Evolutionary conservation across 148 eudicot genomes (phyloP).

Genomic region (Chenopodium suecicum): DNA sequence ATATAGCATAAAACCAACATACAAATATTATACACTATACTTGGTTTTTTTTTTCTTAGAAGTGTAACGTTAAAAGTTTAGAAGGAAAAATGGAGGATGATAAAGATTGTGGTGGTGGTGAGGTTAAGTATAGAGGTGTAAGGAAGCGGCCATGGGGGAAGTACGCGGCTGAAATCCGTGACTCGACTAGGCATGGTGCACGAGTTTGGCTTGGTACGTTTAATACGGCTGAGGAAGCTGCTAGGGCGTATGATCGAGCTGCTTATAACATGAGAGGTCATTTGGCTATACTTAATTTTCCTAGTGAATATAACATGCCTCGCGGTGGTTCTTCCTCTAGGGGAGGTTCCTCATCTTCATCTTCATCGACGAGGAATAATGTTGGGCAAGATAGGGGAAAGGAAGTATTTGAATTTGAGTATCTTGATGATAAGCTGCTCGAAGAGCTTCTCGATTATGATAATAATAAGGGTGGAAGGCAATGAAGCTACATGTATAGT

Average conservation of each 20-base stretch:
- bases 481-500: slow-evolving; percentile 6
- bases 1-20: background rate
- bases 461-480: slow-evolving; percentile 23
- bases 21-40: too few species aligned
- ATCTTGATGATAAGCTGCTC: slow-evolving; percentile 61
- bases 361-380: slow-evolving; percentile 18
- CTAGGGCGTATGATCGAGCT: slow-evolving; percentile 79
- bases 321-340: slow-evolving; percentile 28
- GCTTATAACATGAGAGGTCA: slow-evolving; percentile 80
- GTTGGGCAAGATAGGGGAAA: background rate
- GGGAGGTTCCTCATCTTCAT: slow-evolving; percentile 18
- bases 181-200: slow-evolving; percentile 64
- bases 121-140: slow-evolving; percentile 69
- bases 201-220: slow-evolving; percentile 85
- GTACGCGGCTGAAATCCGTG: slow-evolving; percentile 79
- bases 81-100: slow-evolving; percentile 29
- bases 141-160: slow-evolving; percentile 88
- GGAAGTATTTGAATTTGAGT: slow-evolving; percentile 71
- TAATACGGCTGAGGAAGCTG: slow-evolving; percentile 75
- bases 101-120: slow-evolving; percentile 31
- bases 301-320: slow-evolving; percentile 58
- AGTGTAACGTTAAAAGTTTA: background rate
- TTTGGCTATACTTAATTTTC: slow-evolving; percentile 72
- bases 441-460: slow-evolving; percentile 68
- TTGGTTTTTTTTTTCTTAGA: too few species aligned